Evolutionary conservation across 441 rosid genomes (phyloP).

Genomic region (Erysimum cheiri): DNA sequence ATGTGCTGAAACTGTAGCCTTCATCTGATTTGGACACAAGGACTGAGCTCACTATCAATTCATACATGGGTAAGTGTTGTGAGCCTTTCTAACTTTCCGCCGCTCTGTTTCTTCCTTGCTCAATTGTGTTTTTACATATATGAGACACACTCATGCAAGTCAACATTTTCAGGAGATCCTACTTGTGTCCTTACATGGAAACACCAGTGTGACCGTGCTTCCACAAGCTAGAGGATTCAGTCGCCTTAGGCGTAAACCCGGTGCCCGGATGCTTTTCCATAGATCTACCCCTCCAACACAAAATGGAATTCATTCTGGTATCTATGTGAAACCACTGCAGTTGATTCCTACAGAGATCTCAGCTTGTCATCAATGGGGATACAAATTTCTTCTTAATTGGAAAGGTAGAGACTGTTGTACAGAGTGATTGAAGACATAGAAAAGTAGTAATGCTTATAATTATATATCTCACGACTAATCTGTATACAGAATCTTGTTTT

Average conservation of each 20-base stretch:
- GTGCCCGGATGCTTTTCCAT: neutral
- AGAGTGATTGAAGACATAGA: neutral
- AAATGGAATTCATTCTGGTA: neutral
- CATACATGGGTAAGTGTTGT: too few relatives aligned
- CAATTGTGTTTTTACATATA: neutral
- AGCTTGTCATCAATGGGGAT: neutral
- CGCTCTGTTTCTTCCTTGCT: neutral
- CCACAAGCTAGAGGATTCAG: constrained; percentile 15
- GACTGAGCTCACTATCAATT: too few relatives aligned
- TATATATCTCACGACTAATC: constrained; percentile 9
- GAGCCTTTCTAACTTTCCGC: neutral
- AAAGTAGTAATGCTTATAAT: neutral
- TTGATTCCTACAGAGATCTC: neutral
- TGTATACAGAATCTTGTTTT: constrained; percentile 27
- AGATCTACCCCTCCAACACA: constrained; percentile 8
- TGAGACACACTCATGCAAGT: constrained; percentile 6
- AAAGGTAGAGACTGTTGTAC: neutral
- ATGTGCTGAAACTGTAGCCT: too few relatives aligned
- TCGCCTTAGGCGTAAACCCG: neutral
- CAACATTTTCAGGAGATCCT: neutral
- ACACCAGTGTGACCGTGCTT: neutral
- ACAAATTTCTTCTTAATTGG: neutral
- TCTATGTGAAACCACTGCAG: neutral
- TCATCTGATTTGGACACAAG: too few relatives aligned
- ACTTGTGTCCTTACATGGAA: neutral